These are phyloP conservation scores for Sonneratia caseolaris DNA, from an alignment of 345 rosid species.

Conservation along the genomic window DNA sequence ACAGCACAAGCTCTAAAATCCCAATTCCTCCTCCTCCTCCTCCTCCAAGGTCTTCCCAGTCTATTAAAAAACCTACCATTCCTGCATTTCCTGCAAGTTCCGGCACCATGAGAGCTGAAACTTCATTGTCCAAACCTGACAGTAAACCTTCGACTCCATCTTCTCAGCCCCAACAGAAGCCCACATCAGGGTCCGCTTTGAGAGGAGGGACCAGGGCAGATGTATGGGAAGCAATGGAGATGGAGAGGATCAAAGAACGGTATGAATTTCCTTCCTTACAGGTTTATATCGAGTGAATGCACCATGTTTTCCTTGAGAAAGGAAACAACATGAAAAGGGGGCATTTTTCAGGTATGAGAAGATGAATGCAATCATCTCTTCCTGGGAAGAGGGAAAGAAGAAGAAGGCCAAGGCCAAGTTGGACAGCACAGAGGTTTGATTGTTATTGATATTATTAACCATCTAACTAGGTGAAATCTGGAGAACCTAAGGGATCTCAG, in stretches of 20 bases:
- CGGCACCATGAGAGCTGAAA: background rate
- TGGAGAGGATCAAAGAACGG: conserved; percentile 39
- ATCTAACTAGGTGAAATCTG: background rate
- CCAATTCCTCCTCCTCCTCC: background rate
- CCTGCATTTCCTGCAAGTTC: background rate
- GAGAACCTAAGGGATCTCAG: background rate
- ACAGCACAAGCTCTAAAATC: background rate
- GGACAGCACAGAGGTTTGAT: conserved; percentile 49
- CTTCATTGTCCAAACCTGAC: background rate
- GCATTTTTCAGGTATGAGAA: conserved; percentile 38
- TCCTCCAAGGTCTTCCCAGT: background rate
- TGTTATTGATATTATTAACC: background rate
- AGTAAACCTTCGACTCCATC: background rate
- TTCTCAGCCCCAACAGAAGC: conserved; percentile 4
- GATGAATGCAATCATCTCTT: conserved; percentile 27
- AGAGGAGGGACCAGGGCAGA: conserved; percentile 29
- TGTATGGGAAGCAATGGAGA: conserved; percentile 50
- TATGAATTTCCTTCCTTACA: conserved; percentile 8
- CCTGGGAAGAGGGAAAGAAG: conserved; percentile 57
- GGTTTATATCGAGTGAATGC: background rate
- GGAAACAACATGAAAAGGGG: background rate
- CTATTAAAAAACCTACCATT: background rate
- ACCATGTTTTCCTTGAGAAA: background rate
- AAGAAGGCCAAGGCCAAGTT: conserved; percentile 37
- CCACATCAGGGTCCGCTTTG: conserved; percentile 11